Percentiles rank a stretch among this genome's conserved stretches.
phyloP scores from a whole-genome alignment of 768 basidiomycete genomes.

The Tulasnella sp. region DNA sequence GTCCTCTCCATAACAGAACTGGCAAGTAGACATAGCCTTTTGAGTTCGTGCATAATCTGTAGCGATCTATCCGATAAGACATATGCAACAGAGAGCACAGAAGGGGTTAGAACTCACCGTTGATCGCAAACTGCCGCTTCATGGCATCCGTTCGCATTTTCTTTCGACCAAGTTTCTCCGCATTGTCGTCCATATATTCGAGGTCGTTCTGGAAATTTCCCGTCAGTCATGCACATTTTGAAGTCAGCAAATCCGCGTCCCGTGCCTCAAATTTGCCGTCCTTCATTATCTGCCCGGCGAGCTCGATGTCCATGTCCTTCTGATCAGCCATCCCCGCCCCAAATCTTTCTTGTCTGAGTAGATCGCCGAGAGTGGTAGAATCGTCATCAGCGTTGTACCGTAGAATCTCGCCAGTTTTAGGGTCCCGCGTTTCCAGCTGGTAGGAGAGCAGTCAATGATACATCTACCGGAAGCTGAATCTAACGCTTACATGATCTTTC shows the following conservation, averaged over 20 bases:
- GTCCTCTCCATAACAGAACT: constrained; percentile 87
- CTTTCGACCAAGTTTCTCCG: constrained; percentile 79
- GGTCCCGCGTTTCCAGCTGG: constrained; percentile 83
- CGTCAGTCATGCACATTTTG: not conserved
- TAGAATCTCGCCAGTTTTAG: constrained; percentile 79
- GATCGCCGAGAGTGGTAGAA: constrained; percentile 64
- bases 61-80: not conserved
- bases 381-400: constrained; percentile 90
- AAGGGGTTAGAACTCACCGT: constrained; percentile 42
- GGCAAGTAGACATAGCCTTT: constrained; percentile 73
- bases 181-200: constrained; percentile 96
- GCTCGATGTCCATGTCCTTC: constrained; percentile 82
- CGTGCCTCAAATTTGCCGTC: constrained; percentile 79
- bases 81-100: not conserved
- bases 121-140: constrained; percentile 93
- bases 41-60: constrained; percentile 92
- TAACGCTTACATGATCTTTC: constrained; percentile 48
- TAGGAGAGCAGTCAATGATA: not conserved
- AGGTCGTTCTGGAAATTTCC: constrained; percentile 50
- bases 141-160: constrained; percentile 95
- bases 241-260: not conserved
- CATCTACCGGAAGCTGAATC: not conserved
- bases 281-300: constrained; percentile 75
- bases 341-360: constrained; percentile 87
- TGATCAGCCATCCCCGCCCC: constrained; percentile 82